Conservation (phyloP, 1,284 basidiomycete species). For the Boletus calvinii region DNA sequence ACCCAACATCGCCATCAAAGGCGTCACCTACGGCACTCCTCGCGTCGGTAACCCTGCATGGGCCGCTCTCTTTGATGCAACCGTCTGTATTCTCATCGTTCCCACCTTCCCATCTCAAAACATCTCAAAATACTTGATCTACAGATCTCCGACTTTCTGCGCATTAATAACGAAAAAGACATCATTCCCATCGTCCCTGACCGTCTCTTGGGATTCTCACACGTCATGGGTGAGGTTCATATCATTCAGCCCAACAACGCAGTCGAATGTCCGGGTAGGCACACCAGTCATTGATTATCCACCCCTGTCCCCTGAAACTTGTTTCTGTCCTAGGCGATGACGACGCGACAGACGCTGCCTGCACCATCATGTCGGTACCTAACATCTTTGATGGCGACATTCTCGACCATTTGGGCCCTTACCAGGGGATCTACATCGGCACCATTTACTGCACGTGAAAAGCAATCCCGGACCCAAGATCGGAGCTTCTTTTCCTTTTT, state of each 20-base stretch:
- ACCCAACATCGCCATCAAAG: conserved; percentile 39
- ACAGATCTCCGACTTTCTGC: conserved; percentile 43
- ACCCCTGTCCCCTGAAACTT: neutral
- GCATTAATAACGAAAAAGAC: conserved; percentile 48
- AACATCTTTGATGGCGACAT: conserved; percentile 44
- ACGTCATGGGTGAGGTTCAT: conserved; percentile 44
- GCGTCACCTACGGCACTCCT: conserved; percentile 51
- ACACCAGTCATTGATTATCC: neutral
- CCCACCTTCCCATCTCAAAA: neutral
- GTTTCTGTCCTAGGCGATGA: conserved; percentile 40
- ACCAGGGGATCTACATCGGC: conserved; percentile 52
- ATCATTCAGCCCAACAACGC: conserved; percentile 35
- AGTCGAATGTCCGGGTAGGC: conserved; percentile 41
- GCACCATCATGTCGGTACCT: conserved; percentile 46
- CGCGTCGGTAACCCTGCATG: conserved; percentile 38
- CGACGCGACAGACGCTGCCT: conserved; percentile 45
- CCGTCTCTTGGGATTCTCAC: conserved; percentile 42
- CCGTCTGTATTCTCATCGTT: conserved; percentile 33
- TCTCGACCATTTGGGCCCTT: conserved; percentile 53
- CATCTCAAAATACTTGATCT: neutral
- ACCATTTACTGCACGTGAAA: conserved; percentile 45
- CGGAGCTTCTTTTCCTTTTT: conserved; percentile 3
- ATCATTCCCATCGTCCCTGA: conserved; percentile 50
- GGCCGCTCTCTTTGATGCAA: conserved; percentile 33
- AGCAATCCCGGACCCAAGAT: neutral